Conservation (phyloP, 1,284 basidiomycete genomes). For the Cryptococcus wingfieldii region DNA sequence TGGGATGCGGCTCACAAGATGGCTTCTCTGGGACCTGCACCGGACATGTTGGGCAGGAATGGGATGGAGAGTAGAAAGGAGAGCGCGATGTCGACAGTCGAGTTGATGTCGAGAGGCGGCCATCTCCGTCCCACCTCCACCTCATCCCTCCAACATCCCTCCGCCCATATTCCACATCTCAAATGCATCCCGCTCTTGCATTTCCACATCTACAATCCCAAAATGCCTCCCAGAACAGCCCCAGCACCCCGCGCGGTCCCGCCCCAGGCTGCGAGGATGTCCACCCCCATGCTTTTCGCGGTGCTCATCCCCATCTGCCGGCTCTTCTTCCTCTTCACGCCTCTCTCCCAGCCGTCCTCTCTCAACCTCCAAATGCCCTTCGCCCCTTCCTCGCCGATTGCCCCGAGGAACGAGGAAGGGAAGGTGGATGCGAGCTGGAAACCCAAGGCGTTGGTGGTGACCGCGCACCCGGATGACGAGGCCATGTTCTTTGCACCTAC, state of each 20-base stretch:
- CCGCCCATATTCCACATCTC: no score
- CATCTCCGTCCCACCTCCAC: no score
- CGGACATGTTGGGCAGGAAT: slow-evolving; percentile 64
- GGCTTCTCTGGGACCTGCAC: slow-evolving; percentile 80
- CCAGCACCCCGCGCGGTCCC: not conserved
- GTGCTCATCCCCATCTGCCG: not conserved
- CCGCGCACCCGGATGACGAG: slow-evolving; percentile 59
- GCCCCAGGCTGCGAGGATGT: not conserved
- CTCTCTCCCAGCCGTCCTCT: not conserved
- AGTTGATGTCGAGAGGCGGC: no score
- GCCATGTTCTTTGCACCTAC: slow-evolving; percentile 66
- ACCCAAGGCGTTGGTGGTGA: slow-evolving; percentile 48
- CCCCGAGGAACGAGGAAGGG: not conserved
- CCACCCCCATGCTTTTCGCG: not conserved
- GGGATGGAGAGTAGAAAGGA: not conserved
- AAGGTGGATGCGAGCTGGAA: not conserved
- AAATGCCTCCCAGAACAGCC: not conserved
- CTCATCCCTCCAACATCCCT: no score
- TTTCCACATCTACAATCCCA: no score
- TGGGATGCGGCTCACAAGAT: slow-evolving; percentile 58
- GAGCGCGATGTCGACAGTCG: not conserved
- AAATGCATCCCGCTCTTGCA: no score
- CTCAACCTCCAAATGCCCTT: not conserved
- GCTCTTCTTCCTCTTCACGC: slow-evolving; percentile 5
- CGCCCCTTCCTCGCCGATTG: not conserved